phyloP scores from a whole-genome alignment of 768 basidiomycete species.

The Phaeotremella skinneri region DNA sequence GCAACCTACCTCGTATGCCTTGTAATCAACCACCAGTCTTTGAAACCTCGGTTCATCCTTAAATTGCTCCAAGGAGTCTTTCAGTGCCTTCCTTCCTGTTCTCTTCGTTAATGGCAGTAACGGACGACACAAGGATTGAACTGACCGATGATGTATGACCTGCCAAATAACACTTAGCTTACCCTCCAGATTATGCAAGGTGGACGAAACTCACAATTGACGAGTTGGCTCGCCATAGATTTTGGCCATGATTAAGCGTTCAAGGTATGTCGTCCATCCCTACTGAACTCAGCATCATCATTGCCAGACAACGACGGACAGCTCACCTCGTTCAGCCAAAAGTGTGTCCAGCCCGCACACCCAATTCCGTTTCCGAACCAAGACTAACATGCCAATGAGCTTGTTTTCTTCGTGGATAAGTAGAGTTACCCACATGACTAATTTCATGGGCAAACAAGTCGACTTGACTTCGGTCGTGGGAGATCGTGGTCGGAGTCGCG shows the following conservation, averaged over 20 bases:
- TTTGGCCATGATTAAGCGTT: slow-evolving; percentile 69
- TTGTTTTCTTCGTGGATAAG: slow-evolving; percentile 27
- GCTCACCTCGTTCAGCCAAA: slow-evolving; percentile 53
- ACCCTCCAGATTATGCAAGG: no score
- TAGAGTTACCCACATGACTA: slow-evolving; percentile 54
- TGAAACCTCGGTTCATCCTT: slow-evolving; percentile 68
- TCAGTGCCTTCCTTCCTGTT: slow-evolving; percentile 69
- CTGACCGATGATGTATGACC: slow-evolving; percentile 44
- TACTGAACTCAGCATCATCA: slow-evolving; percentile 44
- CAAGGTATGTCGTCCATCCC: slow-evolving; percentile 89
- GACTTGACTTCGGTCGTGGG: slow-evolving; percentile 80
- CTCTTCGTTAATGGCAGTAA: slow-evolving; percentile 40
- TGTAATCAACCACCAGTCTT: slow-evolving; percentile 71
- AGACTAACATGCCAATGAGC: slow-evolving; percentile 58
- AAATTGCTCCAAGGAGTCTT: slow-evolving; percentile 68
- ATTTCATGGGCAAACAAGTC: slow-evolving; percentile 78
- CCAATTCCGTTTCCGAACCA: slow-evolving; percentile 79
- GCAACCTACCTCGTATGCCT: slow-evolving; percentile 56
- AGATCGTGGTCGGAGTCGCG: slow-evolving; percentile 80
- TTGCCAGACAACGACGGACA: not conserved
- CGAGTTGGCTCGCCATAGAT: slow-evolving; percentile 73
- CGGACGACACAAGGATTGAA: not conserved
- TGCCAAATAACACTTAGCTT: no score
- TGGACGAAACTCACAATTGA: slow-evolving; percentile 60
- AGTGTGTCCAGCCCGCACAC: slow-evolving; percentile 51